phyloP scores from a whole-genome alignment of 2,329 filamentous ascomycete genomes.

The Pseudodiploospora longispora region DNA sequence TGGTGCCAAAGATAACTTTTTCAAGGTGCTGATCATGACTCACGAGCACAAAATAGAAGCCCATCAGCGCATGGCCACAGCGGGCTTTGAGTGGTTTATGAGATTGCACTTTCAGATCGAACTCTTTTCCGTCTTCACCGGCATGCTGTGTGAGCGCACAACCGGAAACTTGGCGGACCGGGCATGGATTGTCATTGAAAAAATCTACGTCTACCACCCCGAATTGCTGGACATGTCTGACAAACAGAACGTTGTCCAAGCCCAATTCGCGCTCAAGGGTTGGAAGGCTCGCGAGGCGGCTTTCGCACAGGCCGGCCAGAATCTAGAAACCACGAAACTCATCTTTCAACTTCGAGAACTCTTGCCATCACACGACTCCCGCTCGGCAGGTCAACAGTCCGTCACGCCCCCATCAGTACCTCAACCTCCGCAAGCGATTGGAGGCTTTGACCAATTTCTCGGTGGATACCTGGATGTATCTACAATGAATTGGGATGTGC shows the following conservation, averaged over 20 bases:
- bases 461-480: constrained; percentile 36
- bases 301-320: constrained; percentile 27
- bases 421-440: constrained; percentile 13
- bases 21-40: constrained; percentile 43
- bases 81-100: constrained; percentile 48
- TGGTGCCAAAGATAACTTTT: constrained; percentile 43
- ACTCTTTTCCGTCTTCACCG: constrained; percentile 46
- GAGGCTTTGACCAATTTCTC: constrained; percentile 36
- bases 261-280: constrained; percentile 40
- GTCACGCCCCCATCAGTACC: constrained; percentile 19
- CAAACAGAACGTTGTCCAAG: constrained; percentile 37
- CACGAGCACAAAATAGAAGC: constrained; percentile 39
- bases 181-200: constrained; percentile 41
- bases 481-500: constrained; percentile 39
- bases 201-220: constrained; percentile 39
- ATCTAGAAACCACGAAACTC: constrained; percentile 35
- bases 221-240: constrained; percentile 43
- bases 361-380: constrained; percentile 32
- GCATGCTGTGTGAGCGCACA: constrained; percentile 42
- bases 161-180: constrained; percentile 43
- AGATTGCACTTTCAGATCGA: constrained; percentile 48
- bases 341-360: constrained; percentile 36
- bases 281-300: constrained; percentile 44
- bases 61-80: constrained; percentile 33
- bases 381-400: constrained; percentile 22